Evolutionary conservation across 148 eudicot genomes (phyloP), one percentile per base, ranked within the genome.

Genomic region (Cornus controversa): DNA sequence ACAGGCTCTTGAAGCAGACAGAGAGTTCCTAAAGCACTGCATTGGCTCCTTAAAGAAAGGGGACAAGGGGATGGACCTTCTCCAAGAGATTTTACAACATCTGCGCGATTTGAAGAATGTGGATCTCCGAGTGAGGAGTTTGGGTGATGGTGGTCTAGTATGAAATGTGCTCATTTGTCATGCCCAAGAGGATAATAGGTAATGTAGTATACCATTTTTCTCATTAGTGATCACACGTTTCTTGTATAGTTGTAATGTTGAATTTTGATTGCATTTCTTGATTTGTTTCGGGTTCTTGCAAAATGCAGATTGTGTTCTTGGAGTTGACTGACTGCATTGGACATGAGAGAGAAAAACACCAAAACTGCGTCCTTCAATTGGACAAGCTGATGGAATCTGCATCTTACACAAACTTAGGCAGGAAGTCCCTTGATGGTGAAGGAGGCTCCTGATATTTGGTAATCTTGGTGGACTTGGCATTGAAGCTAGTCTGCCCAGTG

Each of bases 11-110:
- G 98, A 93, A 83, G 97, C 95, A 1, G 97, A 96, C 54, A 76
- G 91, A 67, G 97, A 93, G 85, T 90, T 93, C 73, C 85, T 90
- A 54, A 95, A 93, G 85, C 93, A 95, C 72, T 93, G 99, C 82
- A 85, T 95, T 54, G 85, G 94, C 23, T 95, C 97, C n/a, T 80
- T 95, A 81, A 95, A 86, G 79, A 95, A 95, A 93, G 99, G 99
- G 2, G 99, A 93, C 75, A 93, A 90, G 80, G 99, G 99, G 20
- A 78, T 90, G 76, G 86, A 88, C 53, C 96, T 95, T 80, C 96
- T 95, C 53, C 96, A 95, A 80, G 99, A 95, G 84, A 95, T 95
- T 53, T 68, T 95, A 47, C 92, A 88, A 53, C 99, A 95, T 84
- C 83, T 95, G 16, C 94, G 92, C 5, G 96, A 93, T 77, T 84